Evolutionary conservation across 2,329 filamentous ascomycete species (phyloP), one percentile per base, ranked within the genome.

Genomic region (Falciphora oryzae): DNA sequence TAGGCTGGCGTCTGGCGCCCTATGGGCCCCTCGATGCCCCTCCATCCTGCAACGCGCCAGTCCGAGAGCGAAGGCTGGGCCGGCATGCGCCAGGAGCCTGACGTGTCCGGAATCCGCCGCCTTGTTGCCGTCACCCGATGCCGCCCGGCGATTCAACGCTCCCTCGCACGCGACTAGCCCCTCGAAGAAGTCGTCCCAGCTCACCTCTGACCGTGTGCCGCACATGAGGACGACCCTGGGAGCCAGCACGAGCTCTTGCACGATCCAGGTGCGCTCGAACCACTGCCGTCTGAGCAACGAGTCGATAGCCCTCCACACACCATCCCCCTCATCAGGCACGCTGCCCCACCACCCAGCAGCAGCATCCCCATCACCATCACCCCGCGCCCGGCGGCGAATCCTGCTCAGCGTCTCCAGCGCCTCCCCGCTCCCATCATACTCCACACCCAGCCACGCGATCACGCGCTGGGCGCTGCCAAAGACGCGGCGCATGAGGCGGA

Each of bases 241-340:
- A 5, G 56, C 56, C 10, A 61, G 31, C 16, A 61, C 32, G 32
- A 44, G 14, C 59, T 61, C 59, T 32, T 61, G 59, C 18, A 50
- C 27, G 11, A 61, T 18, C 59, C 59, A 61, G 22, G 32, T 29
- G 25, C 59, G 59, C 35, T 28, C 16, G 13, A 61, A 61, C 59
- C 59, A 61, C 18, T 13, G 8, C 29, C 38, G 35, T 10, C 1
- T 8, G 5, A 61, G 25, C 11, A 61, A 25, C n/a, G 22, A 38
- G 18, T 18, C 10, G 7, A 61, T n/a, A 16, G 59, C 31, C 31
- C 28, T 29, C 59, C 29, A 60, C 29, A 29, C 29, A 29, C 29
- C 29, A 18, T 38, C 28, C 28, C n/a, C 28, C 4, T 38, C n/a
- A 22, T 1, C 8, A 11, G 28, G 18, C 31, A 29, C 16, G 27